These are phyloP conservation scores for Blastocladiella emersonii DNA, from an alignment of 371 early-diverging fungal genomes.

Conservation along the genomic window DNA sequence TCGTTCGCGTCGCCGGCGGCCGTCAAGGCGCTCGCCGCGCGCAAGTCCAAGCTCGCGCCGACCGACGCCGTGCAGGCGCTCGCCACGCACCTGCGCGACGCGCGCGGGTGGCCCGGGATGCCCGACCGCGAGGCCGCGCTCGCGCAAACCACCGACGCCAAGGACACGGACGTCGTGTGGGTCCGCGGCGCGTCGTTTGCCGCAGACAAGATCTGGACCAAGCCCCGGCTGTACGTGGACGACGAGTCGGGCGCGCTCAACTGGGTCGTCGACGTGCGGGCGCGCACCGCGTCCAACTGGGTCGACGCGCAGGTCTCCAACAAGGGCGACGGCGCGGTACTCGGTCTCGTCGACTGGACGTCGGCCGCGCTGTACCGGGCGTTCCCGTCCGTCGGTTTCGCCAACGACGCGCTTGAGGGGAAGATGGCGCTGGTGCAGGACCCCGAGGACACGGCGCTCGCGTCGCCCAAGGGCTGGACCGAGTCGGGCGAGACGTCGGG, in stretches of 20 bases:
- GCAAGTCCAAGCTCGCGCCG: background rate
- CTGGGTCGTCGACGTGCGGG: constrained; percentile 1
- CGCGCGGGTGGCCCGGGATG: background rate
- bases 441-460: constrained; percentile 47
- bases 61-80: background rate
- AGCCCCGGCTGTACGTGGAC: background rate
- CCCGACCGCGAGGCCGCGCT: no score
- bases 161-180: background rate
- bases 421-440: constrained; percentile 44
- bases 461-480: constrained; percentile 67
- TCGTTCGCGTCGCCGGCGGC: constrained; percentile 29
- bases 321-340: background rate
- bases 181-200: background rate
- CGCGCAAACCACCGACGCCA: background rate
- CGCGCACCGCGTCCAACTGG: background rate
- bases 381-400: constrained; percentile 8
- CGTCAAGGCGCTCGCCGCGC: background rate
- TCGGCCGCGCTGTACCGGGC: background rate
- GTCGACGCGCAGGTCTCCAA: background rate
- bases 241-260: background rate
- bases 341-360: constrained; percentile 1
- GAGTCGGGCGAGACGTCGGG: background rate
- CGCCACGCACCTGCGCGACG: background rate
- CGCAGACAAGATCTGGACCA: background rate
- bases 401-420: constrained; percentile 65